Evolutionary conservation across 345 rosid genomes (phyloP).

Genomic region (Populus deltoides): DNA sequence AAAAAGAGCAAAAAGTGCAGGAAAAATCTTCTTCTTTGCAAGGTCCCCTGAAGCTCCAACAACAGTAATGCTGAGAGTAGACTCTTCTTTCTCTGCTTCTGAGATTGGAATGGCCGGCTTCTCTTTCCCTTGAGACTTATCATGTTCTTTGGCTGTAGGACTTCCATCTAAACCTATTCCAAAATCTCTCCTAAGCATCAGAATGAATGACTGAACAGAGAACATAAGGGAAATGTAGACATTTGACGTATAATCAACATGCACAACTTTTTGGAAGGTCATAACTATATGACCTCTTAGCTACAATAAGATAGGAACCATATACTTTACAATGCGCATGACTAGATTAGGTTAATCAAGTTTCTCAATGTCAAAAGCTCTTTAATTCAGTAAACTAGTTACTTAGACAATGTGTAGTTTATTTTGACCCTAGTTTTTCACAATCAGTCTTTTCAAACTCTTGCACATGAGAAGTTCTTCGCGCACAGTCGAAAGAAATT

Average conservation of each 20-base stretch:
- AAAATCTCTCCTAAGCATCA: slow-evolving; percentile 7
- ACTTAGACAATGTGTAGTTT: background rate
- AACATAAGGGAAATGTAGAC: background rate
- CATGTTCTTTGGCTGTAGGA: slow-evolving; percentile 32
- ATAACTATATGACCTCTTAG: no score
- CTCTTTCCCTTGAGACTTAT: slow-evolving; percentile 21
- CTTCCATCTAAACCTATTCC: slow-evolving; percentile 42
- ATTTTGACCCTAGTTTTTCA: no score
- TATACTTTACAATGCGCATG: no score
- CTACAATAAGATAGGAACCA: no score
- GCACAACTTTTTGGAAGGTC: no score
- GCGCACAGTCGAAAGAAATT: no score
- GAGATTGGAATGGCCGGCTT: slow-evolving; percentile 13
- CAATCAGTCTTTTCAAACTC: no score
- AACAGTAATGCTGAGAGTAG: slow-evolving; percentile 75
- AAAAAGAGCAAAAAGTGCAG: slow-evolving; percentile 85
- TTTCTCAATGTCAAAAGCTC: background rate
- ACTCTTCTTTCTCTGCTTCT: slow-evolving; percentile 32
- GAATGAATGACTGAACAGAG: background rate
- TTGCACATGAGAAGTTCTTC: no score
- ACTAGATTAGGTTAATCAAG: background rate
- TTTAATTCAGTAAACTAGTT: background rate
- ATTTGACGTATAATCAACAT: background rate
- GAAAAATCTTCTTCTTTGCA: slow-evolving; percentile 88
- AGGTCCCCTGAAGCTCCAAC: slow-evolving; percentile 97